These are phyloP conservation scores for Phyllostachys edulis DNA, from an alignment of 176 grass and related monocot species.

Conservation along the genomic window DNA sequence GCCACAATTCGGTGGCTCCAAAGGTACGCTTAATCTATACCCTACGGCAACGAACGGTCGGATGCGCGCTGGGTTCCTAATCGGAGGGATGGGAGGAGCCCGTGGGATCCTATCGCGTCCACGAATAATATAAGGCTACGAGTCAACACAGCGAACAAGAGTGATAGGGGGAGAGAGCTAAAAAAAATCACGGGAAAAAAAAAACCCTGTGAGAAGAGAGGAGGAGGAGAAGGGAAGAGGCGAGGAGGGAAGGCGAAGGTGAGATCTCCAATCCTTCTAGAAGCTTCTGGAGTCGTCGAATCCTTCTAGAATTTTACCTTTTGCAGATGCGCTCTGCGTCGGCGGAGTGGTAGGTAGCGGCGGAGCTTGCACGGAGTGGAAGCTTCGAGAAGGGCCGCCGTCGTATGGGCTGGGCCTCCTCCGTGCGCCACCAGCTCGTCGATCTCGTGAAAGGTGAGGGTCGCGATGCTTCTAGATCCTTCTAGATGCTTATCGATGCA, in stretches of 20 bases:
- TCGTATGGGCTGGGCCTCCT: conserved; percentile 26
- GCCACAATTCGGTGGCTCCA: not conserved
- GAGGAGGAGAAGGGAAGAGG: not conserved
- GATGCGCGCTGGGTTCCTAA: not conserved
- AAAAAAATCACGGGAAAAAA: conserved; percentile 40
- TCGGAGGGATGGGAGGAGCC: conserved; percentile 5
- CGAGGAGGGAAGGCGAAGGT: conserved; percentile 18
- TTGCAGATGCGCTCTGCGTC: not conserved
- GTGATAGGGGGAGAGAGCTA: conserved; percentile 34
- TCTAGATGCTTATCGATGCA: not conserved
- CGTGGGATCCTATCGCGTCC: conserved; percentile 33
- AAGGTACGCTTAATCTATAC: not conserved
- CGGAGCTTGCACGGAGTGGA: not conserved
- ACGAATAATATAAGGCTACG: conserved; percentile 35
- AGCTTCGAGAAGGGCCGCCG: not conserved
- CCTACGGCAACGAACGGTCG: not conserved
- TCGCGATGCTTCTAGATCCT: not conserved
- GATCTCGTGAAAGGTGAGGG: conserved; percentile 40
- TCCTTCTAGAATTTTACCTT: not conserved
- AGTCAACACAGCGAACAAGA: conserved; percentile 45
- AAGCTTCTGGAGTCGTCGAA: not conserved
- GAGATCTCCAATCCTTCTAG: conserved; percentile 34
- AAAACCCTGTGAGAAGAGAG: conserved; percentile 6
- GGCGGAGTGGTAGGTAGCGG: not conserved
- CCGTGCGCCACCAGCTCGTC: conserved; percentile 10